phyloP scores from a whole-genome alignment of 805 yeast genomes.

The Ogataea trehaloabstinens region DNA sequence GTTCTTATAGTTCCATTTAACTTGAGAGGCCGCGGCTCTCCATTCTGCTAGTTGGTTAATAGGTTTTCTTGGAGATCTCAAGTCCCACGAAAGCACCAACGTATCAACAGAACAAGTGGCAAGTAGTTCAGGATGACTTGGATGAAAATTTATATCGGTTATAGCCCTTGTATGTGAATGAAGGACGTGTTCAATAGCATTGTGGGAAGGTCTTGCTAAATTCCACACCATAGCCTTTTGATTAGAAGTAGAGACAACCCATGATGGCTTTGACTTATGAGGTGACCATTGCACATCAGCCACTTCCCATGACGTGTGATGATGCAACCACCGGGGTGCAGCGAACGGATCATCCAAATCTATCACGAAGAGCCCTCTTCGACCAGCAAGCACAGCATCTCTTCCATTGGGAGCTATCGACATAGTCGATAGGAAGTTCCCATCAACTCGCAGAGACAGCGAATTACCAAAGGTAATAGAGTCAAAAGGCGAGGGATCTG shows the following conservation, averaged over 20 bases:
- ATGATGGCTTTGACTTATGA: slow-evolving; percentile 75
- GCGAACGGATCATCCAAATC: slow-evolving; percentile 94
- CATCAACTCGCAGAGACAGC: slow-evolving; percentile 82
- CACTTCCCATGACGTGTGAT: slow-evolving; percentile 94
- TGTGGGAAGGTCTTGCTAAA: slow-evolving; percentile 54
- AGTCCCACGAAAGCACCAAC: slow-evolving; percentile 85
- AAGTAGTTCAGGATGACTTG: slow-evolving; percentile 76
- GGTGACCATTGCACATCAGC: slow-evolving; percentile 99
- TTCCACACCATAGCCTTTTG: slow-evolving; percentile 97
- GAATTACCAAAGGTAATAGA: slow-evolving; percentile 76
- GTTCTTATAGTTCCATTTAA: slow-evolving; percentile 83
- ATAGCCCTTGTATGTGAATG: slow-evolving; percentile 93
- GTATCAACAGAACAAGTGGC: slow-evolving; percentile 96
- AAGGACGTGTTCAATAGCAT: slow-evolving; percentile 81
- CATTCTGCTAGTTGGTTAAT: slow-evolving; percentile 85
- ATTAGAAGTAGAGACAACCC: slow-evolving; percentile 93
- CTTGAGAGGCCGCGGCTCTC: slow-evolving; percentile 93
- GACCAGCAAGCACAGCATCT: slow-evolving; percentile 87
- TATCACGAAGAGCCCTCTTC: slow-evolving; percentile 81
- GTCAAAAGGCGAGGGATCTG: slow-evolving; percentile 26
- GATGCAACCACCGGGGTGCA: slow-evolving; percentile 92
- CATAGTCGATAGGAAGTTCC: slow-evolving; percentile 83
- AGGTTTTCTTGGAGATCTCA: slow-evolving; percentile 75
- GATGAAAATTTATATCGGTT: slow-evolving; percentile 92
- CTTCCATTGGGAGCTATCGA: slow-evolving; percentile 86